Conservation (phyloP, 129 eudicot species). For the Logfia minima region DNA sequence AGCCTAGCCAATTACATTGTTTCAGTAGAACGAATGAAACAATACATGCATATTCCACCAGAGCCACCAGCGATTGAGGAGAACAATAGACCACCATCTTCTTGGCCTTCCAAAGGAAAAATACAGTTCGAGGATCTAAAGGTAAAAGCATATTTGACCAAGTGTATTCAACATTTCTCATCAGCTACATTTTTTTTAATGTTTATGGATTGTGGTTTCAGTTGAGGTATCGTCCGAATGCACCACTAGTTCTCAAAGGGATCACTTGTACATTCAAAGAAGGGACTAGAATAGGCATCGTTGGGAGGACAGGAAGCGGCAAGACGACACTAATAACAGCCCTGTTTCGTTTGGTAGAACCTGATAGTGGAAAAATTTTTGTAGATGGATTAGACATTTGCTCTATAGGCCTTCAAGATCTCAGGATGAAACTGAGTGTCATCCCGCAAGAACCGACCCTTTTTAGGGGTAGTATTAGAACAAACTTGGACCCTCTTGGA, state of each 20-base stretch:
- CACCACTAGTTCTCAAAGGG: conserved; percentile 87
- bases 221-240: conserved; percentile 78
- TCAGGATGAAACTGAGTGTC: conserved; percentile 72
- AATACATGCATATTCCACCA: conserved; percentile 72
- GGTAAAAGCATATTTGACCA: no score
- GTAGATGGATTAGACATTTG: conserved; percentile 70
- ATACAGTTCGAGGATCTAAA: conserved; percentile 57
- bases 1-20: conserved; percentile 59
- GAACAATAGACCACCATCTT: conserved; percentile 55
- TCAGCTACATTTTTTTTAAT: no score
- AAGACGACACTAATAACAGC: conserved; percentile 83
- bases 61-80: conserved; percentile 71
- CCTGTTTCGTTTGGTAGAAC: conserved; percentile 76
- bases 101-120: conserved; percentile 78
- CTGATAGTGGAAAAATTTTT: conserved; percentile 53
- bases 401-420: conserved; percentile 71
- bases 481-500: conserved; percentile 76
- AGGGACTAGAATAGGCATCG: conserved; percentile 83
- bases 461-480: conserved; percentile 66
- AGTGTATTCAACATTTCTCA: no score
- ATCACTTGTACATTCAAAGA: conserved; percentile 73
- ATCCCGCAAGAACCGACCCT: conserved; percentile 96
- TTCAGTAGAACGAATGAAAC: conserved; percentile 78
- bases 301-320: conserved; percentile 94
- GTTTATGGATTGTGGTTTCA: conserved; percentile 22